These are phyloP conservation scores for Prunella vulgaris DNA, from an alignment of 257 asterid genomes.

Conservation along the genomic window DNA sequence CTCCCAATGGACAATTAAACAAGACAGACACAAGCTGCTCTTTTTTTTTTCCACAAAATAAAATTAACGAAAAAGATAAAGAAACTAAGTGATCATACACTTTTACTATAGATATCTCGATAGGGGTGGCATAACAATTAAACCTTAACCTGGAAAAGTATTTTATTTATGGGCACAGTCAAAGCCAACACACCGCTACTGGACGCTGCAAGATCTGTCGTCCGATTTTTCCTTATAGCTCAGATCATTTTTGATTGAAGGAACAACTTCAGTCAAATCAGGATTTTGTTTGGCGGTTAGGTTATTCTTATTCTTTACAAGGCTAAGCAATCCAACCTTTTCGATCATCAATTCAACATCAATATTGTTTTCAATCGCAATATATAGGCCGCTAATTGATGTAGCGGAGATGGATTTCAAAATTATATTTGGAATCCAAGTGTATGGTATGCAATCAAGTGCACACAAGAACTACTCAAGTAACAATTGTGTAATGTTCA, in stretches of 20 bases:
- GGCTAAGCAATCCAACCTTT: conserved; percentile 51
- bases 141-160: conserved; percentile 82
- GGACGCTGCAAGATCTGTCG: conserved; percentile 73
- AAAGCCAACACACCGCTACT: conserved; percentile 85
- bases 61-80: neutral
- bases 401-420: conserved; percentile 83
- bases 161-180: conserved; percentile 77
- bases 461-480: no score
- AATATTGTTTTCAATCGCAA: conserved; percentile 74
- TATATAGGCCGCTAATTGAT: conserved; percentile 67
- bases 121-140: conserved; percentile 82
- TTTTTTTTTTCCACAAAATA: neutral
- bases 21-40: neutral
- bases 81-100: conserved; percentile 29
- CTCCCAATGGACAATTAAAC: neutral
- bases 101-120: conserved; percentile 58
- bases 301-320: conserved; percentile 27
- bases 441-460: no score
- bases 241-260: conserved; percentile 14
- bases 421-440: no score
- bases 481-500: no score
- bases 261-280: conserved; percentile 5
- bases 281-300: conserved; percentile 14
- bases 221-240: conserved; percentile 54
- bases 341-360: conserved; percentile 81